Conservation (phyloP, 148 eudicot species). For the Amaranthus cruentus region DNA sequence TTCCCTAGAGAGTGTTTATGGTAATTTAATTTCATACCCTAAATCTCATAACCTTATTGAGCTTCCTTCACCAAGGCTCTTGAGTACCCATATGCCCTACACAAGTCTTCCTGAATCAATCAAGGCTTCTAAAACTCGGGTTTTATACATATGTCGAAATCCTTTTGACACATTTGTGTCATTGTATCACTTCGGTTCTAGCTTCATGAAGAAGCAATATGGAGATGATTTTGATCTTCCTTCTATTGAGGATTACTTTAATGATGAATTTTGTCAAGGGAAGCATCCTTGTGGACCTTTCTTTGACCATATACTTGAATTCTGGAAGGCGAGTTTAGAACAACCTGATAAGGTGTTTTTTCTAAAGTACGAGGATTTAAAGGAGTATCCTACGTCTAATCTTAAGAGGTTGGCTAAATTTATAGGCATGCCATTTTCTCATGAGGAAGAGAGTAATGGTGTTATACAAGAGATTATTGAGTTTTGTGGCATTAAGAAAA, state of each 20-base stretch:
- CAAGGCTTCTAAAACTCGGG: background rate
- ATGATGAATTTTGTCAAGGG: background rate
- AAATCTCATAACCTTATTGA: background rate
- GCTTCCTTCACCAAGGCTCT: background rate
- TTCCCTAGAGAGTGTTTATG: background rate
- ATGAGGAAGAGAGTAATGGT: background rate
- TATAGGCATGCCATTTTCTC: slow-evolving; percentile 2
- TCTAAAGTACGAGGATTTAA: background rate
- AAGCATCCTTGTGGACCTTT: slow-evolving; percentile 3
- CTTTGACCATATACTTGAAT: background rate
- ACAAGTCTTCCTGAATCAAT: slow-evolving; percentile 2
- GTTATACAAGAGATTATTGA: background rate
- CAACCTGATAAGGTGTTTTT: background rate
- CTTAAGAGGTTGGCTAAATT: background rate
- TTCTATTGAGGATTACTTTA: background rate
- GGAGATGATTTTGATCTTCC: background rate
- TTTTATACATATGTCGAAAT: slow-evolving; percentile 5
- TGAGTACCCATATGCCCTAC: background rate
- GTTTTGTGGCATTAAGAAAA: background rate
- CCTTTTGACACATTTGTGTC: background rate
- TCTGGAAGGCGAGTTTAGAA: slow-evolving; percentile 9
- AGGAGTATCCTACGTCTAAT: background rate
- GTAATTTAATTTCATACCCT: background rate
- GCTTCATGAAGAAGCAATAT: background rate
- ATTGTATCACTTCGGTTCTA: background rate